Percentiles rank a stretch among this genome's conserved stretches.
Conservation (phyloP, 768 basidiomycete genomes). For the Mycena venus region DNA sequence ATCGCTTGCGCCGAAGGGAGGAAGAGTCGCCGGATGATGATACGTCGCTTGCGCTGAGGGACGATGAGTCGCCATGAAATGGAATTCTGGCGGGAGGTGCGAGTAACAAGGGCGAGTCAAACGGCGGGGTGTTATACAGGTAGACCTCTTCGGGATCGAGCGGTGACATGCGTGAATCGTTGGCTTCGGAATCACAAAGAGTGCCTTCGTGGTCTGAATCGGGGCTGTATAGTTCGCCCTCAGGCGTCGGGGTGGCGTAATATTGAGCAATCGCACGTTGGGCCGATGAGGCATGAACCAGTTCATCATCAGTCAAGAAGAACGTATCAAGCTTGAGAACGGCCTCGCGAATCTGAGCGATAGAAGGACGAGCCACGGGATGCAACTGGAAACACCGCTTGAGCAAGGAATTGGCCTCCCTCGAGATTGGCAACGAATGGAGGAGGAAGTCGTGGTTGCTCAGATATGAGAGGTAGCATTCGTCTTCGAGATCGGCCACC, state of each 20-base stretch:
- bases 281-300: slow-evolving; percentile 42
- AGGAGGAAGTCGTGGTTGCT: slow-evolving; percentile 74
- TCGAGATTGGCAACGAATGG: slow-evolving; percentile 80
- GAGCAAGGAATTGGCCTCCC: slow-evolving; percentile 73
- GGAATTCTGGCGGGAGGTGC: slow-evolving; percentile 24
- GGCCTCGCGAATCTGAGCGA: slow-evolving; percentile 70
- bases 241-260: slow-evolving; percentile 30
- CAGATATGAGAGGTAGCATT: slow-evolving; percentile 75
- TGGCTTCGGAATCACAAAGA: slow-evolving; percentile 1
- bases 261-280: slow-evolving; percentile 37
- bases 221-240: slow-evolving; percentile 4
- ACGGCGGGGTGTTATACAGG: slow-evolving; percentile 49
- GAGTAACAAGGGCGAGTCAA: slow-evolving; percentile 41
- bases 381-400: slow-evolving; percentile 80
- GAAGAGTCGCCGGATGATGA: slow-evolving; percentile 2
- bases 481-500: slow-evolving; percentile 74
- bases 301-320: slow-evolving; percentile 67
- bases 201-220: slow-evolving; percentile 17
- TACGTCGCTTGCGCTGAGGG: slow-evolving; percentile 29
- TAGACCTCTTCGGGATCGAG: slow-evolving; percentile 53
- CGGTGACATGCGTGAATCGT: slow-evolving; percentile 34
- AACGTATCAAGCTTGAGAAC: slow-evolving; percentile 72
- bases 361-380: slow-evolving; percentile 70
- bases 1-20: background rate
- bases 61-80: slow-evolving; percentile 28